A percentile compares a stretch with the other conserved stretches of the same genome.
Evolutionary conservation across 2,329 filamentous ascomycete genomes (phyloP).

Genomic region (Niveomyces coronatus): DNA sequence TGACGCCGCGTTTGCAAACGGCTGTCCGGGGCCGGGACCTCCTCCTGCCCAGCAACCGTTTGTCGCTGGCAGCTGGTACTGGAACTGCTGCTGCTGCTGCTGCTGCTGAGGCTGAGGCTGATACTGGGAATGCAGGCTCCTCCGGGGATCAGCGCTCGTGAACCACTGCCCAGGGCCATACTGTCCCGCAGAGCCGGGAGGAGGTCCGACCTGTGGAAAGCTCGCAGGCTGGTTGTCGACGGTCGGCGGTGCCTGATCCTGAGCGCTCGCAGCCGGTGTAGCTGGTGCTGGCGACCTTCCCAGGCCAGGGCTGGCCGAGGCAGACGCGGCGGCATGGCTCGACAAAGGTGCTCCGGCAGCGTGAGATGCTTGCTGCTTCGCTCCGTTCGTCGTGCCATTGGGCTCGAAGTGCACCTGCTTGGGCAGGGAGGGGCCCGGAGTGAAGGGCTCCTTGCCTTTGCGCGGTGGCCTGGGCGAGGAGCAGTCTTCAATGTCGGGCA

Average conservation of each 20-base stretch:
- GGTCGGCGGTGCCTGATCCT: not conserved
- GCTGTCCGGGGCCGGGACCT: constrained; percentile 1
- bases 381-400: not conserved
- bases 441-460: not conserved
- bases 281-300: not conserved
- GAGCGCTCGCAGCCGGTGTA: not conserved
- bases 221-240: constrained; percentile 9
- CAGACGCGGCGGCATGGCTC: not conserved
- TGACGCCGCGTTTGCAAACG: constrained; percentile 8
- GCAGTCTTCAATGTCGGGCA: constrained; percentile 5
- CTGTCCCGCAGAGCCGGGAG: constrained; percentile 1
- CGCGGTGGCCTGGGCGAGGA: not conserved
- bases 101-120: constrained; percentile 1
- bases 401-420: constrained; percentile 7
- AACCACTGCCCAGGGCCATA: constrained; percentile 8
- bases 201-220: constrained; percentile 8
- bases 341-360: not conserved
- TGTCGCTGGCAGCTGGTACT: not conserved
- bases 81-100: constrained; percentile 1
- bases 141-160: constrained; percentile 6
- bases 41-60: not conserved
- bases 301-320: not conserved
- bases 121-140: constrained; percentile 7
- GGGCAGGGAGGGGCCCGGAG: not conserved
- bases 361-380: not conserved